Evolutionary conservation across 2,329 filamentous ascomycete species (phyloP).

Genomic region (Penicillium frequentans): DNA sequence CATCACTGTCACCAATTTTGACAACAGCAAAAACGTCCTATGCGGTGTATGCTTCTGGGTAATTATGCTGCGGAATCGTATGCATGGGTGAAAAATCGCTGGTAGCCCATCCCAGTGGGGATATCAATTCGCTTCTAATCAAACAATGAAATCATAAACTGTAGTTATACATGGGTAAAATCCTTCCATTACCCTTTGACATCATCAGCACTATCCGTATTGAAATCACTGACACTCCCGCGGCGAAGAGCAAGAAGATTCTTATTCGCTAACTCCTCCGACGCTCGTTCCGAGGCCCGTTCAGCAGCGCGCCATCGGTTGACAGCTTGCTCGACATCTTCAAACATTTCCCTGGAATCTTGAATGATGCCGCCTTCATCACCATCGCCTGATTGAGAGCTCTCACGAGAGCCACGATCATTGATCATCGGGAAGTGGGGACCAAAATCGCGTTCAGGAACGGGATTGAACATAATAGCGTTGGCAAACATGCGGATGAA

Average conservation of each 20-base stretch:
- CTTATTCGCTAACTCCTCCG: slow-evolving; percentile 40
- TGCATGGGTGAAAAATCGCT: neutral
- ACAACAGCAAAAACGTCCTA: neutral
- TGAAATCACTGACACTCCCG: slow-evolving; percentile 38
- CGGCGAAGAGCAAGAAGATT: slow-evolving; percentile 37
- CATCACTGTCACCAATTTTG: no score
- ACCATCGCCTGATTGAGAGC: slow-evolving; percentile 61
- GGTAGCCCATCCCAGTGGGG: neutral
- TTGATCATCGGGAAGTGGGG: slow-evolving; percentile 56
- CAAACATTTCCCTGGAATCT: slow-evolving; percentile 85
- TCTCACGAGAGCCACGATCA: slow-evolving; percentile 38
- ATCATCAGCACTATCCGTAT: slow-evolving; percentile 38
- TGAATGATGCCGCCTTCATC: slow-evolving; percentile 86
- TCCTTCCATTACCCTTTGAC: slow-evolving; percentile 26
- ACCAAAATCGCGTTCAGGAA: slow-evolving; percentile 70
- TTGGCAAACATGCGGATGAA: slow-evolving; percentile 97
- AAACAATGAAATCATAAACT: slow-evolving; percentile 1
- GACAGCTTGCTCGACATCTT: slow-evolving; percentile 78
- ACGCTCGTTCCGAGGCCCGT: slow-evolving; percentile 54
- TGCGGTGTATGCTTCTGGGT: neutral
- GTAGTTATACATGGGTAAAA: slow-evolving; percentile 1
- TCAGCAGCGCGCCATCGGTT: slow-evolving; percentile 75
- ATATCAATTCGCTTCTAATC: slow-evolving; percentile 1
- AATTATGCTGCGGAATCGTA: neutral
- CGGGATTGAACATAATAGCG: slow-evolving; percentile 96